Evolutionary conservation across 1,139 yeast genomes (phyloP), one percentile per base, ranked within the genome.

Genomic region (Scheffersomyces titani): DNA sequence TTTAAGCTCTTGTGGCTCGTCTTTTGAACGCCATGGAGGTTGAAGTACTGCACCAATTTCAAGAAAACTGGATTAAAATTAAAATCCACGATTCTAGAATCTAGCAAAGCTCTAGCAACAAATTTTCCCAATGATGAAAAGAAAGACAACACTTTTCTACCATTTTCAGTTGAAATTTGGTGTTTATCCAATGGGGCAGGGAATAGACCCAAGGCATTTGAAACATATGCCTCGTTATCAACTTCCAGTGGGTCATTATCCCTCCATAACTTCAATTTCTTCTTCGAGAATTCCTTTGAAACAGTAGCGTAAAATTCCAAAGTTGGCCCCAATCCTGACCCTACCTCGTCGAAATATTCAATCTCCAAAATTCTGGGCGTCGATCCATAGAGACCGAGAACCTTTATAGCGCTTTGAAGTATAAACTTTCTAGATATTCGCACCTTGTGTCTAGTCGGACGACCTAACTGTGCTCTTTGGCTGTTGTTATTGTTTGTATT

Each of bases 271-370:
- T 72, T 73, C 56, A 88, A 72, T 53, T 80, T 80, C 56, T 80
- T 81, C 60, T 76, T 80, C 1, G 89, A 77, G 68, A 90, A 92
- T 59, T 89, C 94, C 59, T 78, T 85, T 0, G 98, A 92, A 4
- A 91, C 94, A 16, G 82, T 77, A 0, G 98, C 86, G 68, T 92
- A 94, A 67, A 94, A 94, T 70, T 94, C 99, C 60, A 93, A 78
- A 0, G 99, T 94, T 2, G 99, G 99, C 0, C 99, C 99, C 53
- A 92, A 75, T 0, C 99, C 99, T 1, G 97, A 89, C 13, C 99
- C 99, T n/a, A 84, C 97, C 69, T 94, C 99, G 64, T 89, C 93
- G 63, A 83, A 87, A 66, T 90, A 94, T 68, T 93, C 98, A 58
- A 94, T 88, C 65, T 94, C 98, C 51, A 94, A 75, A 6, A 91